These are phyloP conservation scores for Boletus tylopilopsis DNA, from an alignment of 768 basidiomycete genomes.

Conservation along the genomic window DNA sequence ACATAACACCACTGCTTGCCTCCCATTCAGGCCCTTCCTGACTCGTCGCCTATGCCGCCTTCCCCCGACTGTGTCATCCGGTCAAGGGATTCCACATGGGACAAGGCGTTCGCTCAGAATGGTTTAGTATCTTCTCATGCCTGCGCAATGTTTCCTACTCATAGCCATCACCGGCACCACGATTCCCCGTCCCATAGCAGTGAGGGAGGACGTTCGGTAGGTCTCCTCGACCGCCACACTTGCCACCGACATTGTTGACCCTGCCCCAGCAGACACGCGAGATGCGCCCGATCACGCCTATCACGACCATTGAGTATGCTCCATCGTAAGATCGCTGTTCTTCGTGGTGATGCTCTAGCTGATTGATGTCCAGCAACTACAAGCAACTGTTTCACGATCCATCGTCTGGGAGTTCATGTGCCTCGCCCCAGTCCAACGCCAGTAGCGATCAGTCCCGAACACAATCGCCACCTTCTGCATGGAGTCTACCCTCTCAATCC, in stretches of 20 bases:
- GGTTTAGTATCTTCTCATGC: constrained; percentile 36
- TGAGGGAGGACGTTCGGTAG: constrained; percentile 28
- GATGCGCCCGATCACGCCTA: constrained; percentile 34
- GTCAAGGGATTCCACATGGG: constrained; percentile 36
- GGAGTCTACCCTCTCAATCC: constrained; percentile 37
- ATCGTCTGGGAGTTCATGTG: constrained; percentile 28
- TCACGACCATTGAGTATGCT: constrained; percentile 33
- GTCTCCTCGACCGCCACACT: constrained; percentile 9
- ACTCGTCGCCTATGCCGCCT: constrained; percentile 30
- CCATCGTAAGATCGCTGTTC: constrained; percentile 27
- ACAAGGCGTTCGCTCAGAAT: constrained; percentile 34
- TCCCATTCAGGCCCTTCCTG: constrained; percentile 19
- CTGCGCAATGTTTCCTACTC: constrained; percentile 31
- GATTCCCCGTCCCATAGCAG: constrained; percentile 21
- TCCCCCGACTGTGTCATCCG: constrained; percentile 23
- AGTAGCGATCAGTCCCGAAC: constrained; percentile 47
- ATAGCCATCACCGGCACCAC: constrained; percentile 27
- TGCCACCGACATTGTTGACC: constrained; percentile 12
- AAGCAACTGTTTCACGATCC: constrained; percentile 31
- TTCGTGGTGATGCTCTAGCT: constrained; percentile 7
- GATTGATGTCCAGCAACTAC: constrained; percentile 24
- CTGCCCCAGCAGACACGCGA: constrained; percentile 26
- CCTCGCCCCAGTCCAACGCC: constrained; percentile 30
- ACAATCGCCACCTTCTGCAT: constrained; percentile 43
- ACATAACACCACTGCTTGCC: constrained; percentile 19